A percentile compares a stretch with the other conserved stretches of the same genome.
Conservation (phyloP, 2,329 filamentous ascomycete species). For the Aspergillus arachidicola region DNA sequence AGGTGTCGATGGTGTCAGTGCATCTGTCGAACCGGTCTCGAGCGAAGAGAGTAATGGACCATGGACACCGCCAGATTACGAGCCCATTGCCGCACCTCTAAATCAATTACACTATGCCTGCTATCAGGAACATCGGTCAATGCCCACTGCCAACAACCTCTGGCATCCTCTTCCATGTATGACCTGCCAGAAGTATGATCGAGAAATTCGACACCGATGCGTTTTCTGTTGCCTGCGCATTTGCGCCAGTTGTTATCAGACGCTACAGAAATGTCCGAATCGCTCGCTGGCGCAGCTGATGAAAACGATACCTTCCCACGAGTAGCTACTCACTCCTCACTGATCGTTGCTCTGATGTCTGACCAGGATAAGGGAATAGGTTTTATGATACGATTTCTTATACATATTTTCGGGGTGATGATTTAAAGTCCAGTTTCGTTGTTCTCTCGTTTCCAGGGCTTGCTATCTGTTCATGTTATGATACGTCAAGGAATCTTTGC, state of each 20-base stretch:
- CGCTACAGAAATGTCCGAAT: slow-evolving; percentile 34
- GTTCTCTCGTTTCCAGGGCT: not conserved
- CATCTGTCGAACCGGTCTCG: slow-evolving; percentile 21
- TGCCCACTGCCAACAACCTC: slow-evolving; percentile 39
- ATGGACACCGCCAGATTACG: slow-evolving; percentile 34
- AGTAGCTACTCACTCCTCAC: not conserved
- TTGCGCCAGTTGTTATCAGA: slow-evolving; percentile 38
- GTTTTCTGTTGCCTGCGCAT: slow-evolving; percentile 47
- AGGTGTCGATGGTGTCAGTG: slow-evolving; percentile 18
- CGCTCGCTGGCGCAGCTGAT: slow-evolving; percentile 39
- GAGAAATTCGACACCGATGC: slow-evolving; percentile 41
- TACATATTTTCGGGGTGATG: not conserved
- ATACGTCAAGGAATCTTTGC: not conserved
- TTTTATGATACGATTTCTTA: not conserved
- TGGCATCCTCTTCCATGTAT: slow-evolving; percentile 48
- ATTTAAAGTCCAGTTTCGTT: not conserved
- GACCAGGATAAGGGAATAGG: not conserved
- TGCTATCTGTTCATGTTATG: not conserved
- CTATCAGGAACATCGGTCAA: slow-evolving; percentile 42
- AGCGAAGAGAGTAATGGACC: slow-evolving; percentile 24
- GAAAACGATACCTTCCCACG: slow-evolving; percentile 18
- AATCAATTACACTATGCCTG: slow-evolving; percentile 41
- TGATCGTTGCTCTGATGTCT: not conserved
- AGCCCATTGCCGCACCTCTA: slow-evolving; percentile 38
- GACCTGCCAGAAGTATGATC: slow-evolving; percentile 44